These are phyloP conservation scores for Limtongia smithiae DNA, from an alignment of 805 yeast species.

Conservation along the genomic window DNA sequence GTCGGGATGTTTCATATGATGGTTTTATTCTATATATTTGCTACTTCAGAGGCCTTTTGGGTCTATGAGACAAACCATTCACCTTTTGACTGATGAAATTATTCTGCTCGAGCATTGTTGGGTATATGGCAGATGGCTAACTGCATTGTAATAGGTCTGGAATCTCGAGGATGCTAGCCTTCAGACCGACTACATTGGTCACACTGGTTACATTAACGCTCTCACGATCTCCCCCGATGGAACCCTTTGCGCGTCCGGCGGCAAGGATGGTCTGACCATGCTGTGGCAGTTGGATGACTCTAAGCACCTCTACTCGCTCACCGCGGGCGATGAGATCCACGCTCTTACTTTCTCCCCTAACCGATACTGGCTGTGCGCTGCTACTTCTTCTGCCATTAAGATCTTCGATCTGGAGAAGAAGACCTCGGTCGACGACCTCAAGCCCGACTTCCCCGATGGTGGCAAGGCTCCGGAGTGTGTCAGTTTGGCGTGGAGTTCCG, in stretches of 20 bases:
- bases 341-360: constrained; percentile 99
- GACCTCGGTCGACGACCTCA: constrained; percentile 91
- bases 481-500: constrained; percentile 99
- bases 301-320: constrained; percentile 85
- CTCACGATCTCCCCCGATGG: constrained; percentile 99
- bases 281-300: constrained; percentile 93
- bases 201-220: constrained; percentile 97
- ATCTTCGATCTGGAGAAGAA: constrained; percentile 96
- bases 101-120: neutral
- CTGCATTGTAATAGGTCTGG: constrained; percentile 73
- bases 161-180: constrained; percentile 78
- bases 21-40: constrained; percentile 63
- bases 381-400: constrained; percentile 96
- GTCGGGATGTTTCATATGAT: constrained; percentile 19
- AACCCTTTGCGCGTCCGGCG: constrained; percentile 98
- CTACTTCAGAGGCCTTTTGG: constrained; percentile 89
- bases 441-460: constrained; percentile 89
- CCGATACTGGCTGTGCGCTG: constrained; percentile 99
- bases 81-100: constrained; percentile 94
- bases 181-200: constrained; percentile 97
- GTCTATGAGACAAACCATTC: constrained; percentile 95
- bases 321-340: constrained; percentile 94
- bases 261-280: constrained; percentile 98
- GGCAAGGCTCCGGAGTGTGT: constrained; percentile 97
- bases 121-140: neutral